These are phyloP conservation scores for Xylaria nigripes DNA, from an alignment of 495 filamentous ascomycete genomes.

Conservation along the genomic window DNA sequence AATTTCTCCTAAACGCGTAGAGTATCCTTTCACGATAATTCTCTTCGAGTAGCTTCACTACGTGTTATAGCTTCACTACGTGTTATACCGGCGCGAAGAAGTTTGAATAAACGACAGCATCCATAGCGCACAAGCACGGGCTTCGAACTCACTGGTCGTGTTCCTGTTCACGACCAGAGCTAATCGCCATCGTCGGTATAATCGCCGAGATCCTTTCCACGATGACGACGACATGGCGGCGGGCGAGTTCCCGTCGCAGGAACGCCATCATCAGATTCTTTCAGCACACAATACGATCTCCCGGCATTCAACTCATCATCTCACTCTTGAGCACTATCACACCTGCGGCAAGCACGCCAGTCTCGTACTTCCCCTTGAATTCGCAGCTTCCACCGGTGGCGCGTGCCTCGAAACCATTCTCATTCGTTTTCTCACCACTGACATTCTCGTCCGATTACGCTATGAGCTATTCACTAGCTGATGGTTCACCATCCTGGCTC, in stretches of 20 bases:
- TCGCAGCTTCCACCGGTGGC: conserved; percentile 71
- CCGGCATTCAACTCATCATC: not conserved
- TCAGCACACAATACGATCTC: not conserved
- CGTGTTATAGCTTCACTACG: not conserved
- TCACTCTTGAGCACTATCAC: not conserved
- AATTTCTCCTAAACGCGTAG: not conserved
- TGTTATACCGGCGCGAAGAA: not conserved
- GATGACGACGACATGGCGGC: not conserved
- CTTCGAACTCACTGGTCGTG: not conserved
- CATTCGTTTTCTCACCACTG: conserved; percentile 58
- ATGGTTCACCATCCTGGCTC: conserved; percentile 47
- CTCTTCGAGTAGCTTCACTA: not conserved
- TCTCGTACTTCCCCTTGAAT: conserved; percentile 62
- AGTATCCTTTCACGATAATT: not conserved
- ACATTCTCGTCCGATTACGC: conserved; percentile 53
- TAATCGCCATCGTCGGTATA: not conserved
- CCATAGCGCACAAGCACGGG: not conserved
- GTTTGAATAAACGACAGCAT: not conserved
- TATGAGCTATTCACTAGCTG: conserved; percentile 52
- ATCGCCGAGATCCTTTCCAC: not conserved
- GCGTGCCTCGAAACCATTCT: conserved; percentile 52
- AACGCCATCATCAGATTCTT: not conserved
- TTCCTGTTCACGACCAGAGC: not conserved
- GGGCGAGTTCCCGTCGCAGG: not conserved
- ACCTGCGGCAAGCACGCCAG: conserved; percentile 18